Evolutionary conservation across 345 rosid species (phyloP), one percentile per base, ranked within the genome.

Genomic region (Firmiana major): DNA sequence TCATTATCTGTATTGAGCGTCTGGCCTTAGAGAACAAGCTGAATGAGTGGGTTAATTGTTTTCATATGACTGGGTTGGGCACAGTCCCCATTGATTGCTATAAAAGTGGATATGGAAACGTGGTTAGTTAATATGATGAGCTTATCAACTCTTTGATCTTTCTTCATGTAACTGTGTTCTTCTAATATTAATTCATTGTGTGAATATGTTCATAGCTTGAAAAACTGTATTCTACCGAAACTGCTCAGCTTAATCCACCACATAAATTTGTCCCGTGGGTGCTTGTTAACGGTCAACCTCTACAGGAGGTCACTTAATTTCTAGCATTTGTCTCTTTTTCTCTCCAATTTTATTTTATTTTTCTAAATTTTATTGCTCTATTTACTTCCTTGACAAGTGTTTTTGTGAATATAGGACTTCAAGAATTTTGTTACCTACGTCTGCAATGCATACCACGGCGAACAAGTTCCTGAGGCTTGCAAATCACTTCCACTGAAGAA

Each of bases 231-330:
- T 90, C 90, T 1, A 78, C 72, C 7, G 92, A 90, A 79, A 91
- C 93, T 40, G 75, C 83, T 42, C 73, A 77, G 77, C 92, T 91
- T 19, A 58, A 80, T 79, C 97, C 97, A 60, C 73, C 89, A 0
- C 92, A 88, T 63, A 80, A 81, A 80, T 88, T 84, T 81, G 93
- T 91, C 9, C 93, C 96, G 31, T 90, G 93, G 92, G 84, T 91
- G 71, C 84, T 88, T 63, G 91, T 91, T 53, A 84, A 91, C 65
- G 82, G 83, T 66, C 89, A 86, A 77, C 89, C 90, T 53, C 86
- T 91, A 26, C 77, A 77, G 75, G 87, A 89, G 87, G 89, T 89
- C 13, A 73, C 73, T 24, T 5, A 26, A 11, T 78, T 66, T 77
- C 63, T 70, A 34, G 13, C 40, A 16, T 73, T 5, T 42, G 26